Conservation (phyloP, 176 grass and related monocot species). For the Metroxylon sagu region DNA sequence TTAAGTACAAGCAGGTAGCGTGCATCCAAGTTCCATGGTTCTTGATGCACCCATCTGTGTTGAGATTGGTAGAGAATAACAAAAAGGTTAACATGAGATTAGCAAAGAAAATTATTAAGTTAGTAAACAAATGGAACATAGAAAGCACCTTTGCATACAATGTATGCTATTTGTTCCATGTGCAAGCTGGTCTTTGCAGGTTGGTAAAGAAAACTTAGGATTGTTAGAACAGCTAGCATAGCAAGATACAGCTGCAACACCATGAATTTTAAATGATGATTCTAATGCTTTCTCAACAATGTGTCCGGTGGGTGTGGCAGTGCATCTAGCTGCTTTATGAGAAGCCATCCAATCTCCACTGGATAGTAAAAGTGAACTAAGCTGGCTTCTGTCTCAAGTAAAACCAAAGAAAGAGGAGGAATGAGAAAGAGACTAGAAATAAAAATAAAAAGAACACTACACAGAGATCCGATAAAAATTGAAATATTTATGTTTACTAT, state of each 20-base stretch:
- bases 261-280: slow-evolving; percentile 64
- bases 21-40: slow-evolving; percentile 81
- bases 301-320: slow-evolving; percentile 35
- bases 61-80: background rate
- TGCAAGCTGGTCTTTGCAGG: slow-evolving; percentile 45
- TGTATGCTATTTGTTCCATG: slow-evolving; percentile 32
- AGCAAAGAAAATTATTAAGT: background rate
- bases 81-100: background rate
- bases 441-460: slow-evolving; percentile 4
- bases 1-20: slow-evolving; percentile 68
- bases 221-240: slow-evolving; percentile 44
- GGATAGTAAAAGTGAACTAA: slow-evolving; percentile 68
- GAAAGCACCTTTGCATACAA: slow-evolving; percentile 62
- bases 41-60: slow-evolving; percentile 66
- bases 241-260: slow-evolving; percentile 65
- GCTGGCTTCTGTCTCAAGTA: slow-evolving; percentile 59
- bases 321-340: slow-evolving; percentile 68
- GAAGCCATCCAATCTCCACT: slow-evolving; percentile 66
- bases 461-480: slow-evolving; percentile 3
- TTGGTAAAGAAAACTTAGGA: slow-evolving; percentile 80
- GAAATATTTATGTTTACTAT: background rate
- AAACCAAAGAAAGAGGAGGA: slow-evolving; percentile 19
- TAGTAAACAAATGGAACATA: slow-evolving; percentile 2
- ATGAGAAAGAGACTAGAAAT: background rate
- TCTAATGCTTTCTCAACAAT: slow-evolving; percentile 36